Percentiles rank a stretch among this genome's conserved stretches.
Evolutionary conservation across 345 rosid genomes (phyloP).

Genomic region (Brassica incana): DNA sequence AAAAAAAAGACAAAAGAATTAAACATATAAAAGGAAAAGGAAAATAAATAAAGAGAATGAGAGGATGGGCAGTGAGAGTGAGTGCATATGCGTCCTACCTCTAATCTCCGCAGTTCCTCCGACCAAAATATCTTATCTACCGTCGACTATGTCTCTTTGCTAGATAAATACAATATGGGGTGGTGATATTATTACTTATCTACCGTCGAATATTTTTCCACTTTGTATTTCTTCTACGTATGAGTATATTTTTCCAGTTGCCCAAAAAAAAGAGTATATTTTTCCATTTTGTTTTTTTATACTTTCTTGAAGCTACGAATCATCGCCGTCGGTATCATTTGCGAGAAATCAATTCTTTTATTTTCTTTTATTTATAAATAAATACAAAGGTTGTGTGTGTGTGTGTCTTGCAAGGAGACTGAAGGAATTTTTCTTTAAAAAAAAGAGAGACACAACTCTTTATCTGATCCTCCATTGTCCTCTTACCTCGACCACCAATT

Average conservation of each 20-base stretch:
- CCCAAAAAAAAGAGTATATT: neutral
- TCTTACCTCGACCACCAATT: neutral
- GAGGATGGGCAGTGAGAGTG: slow-evolving; percentile 35
- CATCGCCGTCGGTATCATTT: slow-evolving; percentile 16
- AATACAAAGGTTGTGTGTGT: neutral
- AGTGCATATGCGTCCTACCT: slow-evolving; percentile 29
- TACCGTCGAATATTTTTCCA: neutral
- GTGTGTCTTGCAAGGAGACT: slow-evolving; percentile 10
- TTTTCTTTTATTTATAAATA: neutral
- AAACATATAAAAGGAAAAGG: slow-evolving; percentile 11
- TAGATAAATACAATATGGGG: neutral
- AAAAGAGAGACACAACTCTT: neutral
- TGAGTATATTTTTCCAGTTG: neutral
- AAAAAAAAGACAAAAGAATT: slow-evolving; percentile 3
- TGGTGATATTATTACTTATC: neutral
- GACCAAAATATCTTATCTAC: slow-evolving; percentile 27
- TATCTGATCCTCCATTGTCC: neutral
- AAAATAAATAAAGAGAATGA: neutral
- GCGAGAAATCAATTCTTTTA: neutral
- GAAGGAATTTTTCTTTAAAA: neutral
- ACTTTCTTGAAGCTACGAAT: neutral
- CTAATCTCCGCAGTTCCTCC: slow-evolving; percentile 25
- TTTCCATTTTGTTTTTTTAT: neutral
- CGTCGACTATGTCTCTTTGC: slow-evolving; percentile 18
- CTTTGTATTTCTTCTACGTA: neutral